Evolutionary conservation across 495 filamentous ascomycete species (phyloP).

Genomic region (Aspergillus haitiensis): DNA sequence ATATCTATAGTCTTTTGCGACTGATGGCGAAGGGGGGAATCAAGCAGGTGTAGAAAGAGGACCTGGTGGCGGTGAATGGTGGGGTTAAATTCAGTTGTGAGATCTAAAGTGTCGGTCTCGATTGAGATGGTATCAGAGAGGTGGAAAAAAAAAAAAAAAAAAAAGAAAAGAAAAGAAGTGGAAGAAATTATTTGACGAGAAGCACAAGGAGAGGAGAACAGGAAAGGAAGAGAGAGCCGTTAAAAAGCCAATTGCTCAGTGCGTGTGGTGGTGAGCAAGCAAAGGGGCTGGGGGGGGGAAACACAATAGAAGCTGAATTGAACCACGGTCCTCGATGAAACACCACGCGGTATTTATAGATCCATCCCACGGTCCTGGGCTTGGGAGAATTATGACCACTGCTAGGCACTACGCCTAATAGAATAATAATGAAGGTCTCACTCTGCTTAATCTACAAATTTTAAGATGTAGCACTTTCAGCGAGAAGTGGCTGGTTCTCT

Average conservation of each 20-base stretch:
- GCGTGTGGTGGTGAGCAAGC: slow-evolving; percentile 6
- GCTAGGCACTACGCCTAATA: neutral
- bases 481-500: neutral
- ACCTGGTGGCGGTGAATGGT: slow-evolving; percentile 11
- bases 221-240: neutral
- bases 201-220: neutral
- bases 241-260: no score
- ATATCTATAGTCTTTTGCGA: slow-evolving; percentile 9
- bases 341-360: slow-evolving; percentile 16
- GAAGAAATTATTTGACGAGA: no score
- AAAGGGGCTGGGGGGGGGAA: slow-evolving; percentile 2
- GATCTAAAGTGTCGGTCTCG: neutral
- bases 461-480: no score
- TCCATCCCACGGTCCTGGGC: neutral
- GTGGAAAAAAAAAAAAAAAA: neutral
- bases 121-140: neutral
- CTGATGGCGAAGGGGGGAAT: slow-evolving; percentile 4
- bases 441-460: no score
- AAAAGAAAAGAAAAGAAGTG: neutral
- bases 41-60: neutral
- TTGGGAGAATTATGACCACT: neutral
- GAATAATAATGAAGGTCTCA: neutral
- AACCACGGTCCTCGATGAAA: slow-evolving; percentile 12
- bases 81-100: neutral
- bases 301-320: neutral